A percentile compares a stretch with the other conserved stretches of the same genome.
Conservation (phyloP, 2,329 filamentous ascomycete species). For the Colletotrichum tofieldiae region DNA sequence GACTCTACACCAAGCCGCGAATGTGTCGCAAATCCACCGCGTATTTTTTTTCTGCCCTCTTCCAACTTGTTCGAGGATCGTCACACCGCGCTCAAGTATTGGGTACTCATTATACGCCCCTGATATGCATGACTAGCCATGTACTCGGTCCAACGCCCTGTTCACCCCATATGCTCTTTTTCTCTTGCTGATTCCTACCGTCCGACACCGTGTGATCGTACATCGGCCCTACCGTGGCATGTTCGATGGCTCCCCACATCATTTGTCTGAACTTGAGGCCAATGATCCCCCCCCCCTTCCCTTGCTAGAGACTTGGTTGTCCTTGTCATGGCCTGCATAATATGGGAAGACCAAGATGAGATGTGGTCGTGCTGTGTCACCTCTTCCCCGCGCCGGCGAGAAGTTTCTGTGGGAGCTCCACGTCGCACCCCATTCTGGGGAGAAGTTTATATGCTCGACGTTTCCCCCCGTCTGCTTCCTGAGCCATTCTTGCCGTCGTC, state of each 20-base stretch:
- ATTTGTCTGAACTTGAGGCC: slow-evolving; percentile 31
- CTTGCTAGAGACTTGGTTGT: background rate
- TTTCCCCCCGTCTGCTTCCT: slow-evolving; percentile 26
- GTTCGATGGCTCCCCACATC: slow-evolving; percentile 27
- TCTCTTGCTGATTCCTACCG: background rate
- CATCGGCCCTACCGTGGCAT: slow-evolving; percentile 30
- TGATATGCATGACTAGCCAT: background rate
- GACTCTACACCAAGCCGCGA: background rate
- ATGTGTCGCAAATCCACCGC: background rate
- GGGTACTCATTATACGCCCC: background rate
- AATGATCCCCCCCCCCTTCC: background rate
- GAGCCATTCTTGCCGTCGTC: background rate
- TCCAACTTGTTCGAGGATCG: background rate
- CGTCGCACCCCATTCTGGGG: slow-evolving; percentile 18
- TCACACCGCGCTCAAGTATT: background rate
- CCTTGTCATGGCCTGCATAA: slow-evolving; percentile 17
- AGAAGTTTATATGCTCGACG: slow-evolving; percentile 34
- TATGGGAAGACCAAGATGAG: background rate
- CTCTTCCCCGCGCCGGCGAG: slow-evolving; percentile 11
- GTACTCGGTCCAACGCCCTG: slow-evolving; percentile 2
- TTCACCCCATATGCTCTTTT: background rate
- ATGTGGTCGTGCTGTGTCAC: slow-evolving; percentile 5
- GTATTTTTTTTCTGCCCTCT: background rate
- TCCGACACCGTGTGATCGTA: slow-evolving; percentile 30
- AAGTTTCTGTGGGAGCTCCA: slow-evolving; percentile 30